Conservation (phyloP, 208 protist genomes). For the Jaenimonas drosophilae region DNA sequence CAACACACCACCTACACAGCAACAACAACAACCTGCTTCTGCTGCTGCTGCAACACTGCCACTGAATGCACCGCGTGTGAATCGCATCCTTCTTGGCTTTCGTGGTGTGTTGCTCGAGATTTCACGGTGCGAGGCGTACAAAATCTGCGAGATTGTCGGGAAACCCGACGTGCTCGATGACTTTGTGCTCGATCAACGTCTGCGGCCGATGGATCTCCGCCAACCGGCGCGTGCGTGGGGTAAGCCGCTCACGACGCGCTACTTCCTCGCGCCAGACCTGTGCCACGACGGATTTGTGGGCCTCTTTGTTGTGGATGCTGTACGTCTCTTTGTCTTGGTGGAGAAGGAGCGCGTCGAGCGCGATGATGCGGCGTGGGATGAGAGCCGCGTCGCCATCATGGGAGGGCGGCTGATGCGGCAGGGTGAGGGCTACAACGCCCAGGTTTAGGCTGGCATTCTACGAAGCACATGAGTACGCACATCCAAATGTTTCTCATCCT, state of each 20-base stretch:
- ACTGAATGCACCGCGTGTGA: conserved; percentile 33
- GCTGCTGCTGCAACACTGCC: conserved; percentile 5
- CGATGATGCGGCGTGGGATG: conserved; percentile 34
- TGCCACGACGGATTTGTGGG: conserved; percentile 37
- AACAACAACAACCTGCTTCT: not conserved
- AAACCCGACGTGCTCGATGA: conserved; percentile 41
- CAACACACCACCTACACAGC: too few relatives aligned
- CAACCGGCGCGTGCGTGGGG: not conserved
- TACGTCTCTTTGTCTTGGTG: conserved; percentile 61
- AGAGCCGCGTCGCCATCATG: not conserved
- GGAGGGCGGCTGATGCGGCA: conserved; percentile 18
- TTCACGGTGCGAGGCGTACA: conserved; percentile 38
- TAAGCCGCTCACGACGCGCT: conserved; percentile 21
- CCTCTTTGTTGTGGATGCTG: conserved; percentile 49
- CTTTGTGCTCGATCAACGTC: conserved; percentile 19
- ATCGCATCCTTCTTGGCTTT: conserved; percentile 43
- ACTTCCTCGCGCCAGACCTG: conserved; percentile 64
- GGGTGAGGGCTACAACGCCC: conserved; percentile 32
- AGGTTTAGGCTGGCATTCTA: conserved; percentile 3
- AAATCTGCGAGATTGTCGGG: conserved; percentile 27
- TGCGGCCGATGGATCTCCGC: not conserved
- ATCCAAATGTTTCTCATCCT: too few relatives aligned
- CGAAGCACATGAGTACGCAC: too few relatives aligned
- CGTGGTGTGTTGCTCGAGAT: conserved; percentile 56
- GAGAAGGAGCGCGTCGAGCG: conserved; percentile 29